A percentile compares a stretch with the other conserved stretches of the same genome.
These are phyloP conservation scores for Xylaria sp. DNA, from an alignment of 2,329 filamentous ascomycete genomes.

Conservation along the genomic window DNA sequence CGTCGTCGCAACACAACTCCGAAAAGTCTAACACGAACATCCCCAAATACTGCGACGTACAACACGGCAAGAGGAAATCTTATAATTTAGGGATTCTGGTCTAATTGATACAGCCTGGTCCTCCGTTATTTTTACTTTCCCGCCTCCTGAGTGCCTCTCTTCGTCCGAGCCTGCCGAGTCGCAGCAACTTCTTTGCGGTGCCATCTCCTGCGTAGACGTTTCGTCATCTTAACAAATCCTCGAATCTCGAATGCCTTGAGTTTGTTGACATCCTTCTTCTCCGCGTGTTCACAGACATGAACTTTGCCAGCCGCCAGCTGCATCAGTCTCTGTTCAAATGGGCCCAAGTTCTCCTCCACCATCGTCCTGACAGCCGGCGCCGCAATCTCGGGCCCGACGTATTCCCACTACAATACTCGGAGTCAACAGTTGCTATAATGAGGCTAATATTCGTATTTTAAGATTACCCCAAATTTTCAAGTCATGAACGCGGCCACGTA, in stretches of 20 bases:
- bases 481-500: not conserved
- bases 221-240: slow-evolving; percentile 19
- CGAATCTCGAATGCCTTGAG: slow-evolving; percentile 30
- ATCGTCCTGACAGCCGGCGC: slow-evolving; percentile 51
- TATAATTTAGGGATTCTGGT: slow-evolving; percentile 15
- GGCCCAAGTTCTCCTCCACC: slow-evolving; percentile 60
- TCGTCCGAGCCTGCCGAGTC: not conserved
- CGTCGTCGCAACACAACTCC: not conserved
- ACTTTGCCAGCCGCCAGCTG: slow-evolving; percentile 51
- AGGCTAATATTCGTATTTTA: not conserved
- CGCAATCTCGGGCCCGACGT: slow-evolving; percentile 49
- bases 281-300: slow-evolving; percentile 51
- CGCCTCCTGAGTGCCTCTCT: not conserved
- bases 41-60: not conserved
- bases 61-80: not conserved
- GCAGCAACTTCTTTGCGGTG: not conserved
- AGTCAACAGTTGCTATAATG: not conserved
- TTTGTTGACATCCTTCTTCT: slow-evolving; percentile 34
- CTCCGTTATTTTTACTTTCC: not conserved
- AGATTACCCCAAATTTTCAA: not conserved
- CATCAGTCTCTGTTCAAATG: slow-evolving; percentile 57
- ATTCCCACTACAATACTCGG: slow-evolving; percentile 51
- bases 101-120: slow-evolving; percentile 16
- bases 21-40: not conserved
- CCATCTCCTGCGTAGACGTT: slow-evolving; percentile 9